phyloP scores from a whole-genome alignment of 2,329 filamentous ascomycete genomes.

The Coniosporium tulheliwenetii region DNA sequence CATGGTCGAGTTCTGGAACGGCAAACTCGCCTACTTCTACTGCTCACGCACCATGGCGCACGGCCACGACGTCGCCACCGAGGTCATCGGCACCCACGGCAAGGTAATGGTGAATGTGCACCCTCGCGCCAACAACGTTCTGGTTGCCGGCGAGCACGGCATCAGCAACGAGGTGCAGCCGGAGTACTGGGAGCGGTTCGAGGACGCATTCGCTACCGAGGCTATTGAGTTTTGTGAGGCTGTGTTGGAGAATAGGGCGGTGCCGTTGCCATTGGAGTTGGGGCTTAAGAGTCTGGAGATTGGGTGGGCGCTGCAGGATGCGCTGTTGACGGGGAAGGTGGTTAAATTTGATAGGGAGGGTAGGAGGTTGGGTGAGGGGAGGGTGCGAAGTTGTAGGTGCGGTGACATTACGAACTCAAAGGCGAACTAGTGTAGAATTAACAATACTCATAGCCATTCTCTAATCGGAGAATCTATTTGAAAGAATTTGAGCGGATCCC shows the following conservation, averaged over 20 bases:
- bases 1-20: slow-evolving; percentile 27
- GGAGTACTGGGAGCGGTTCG: slow-evolving; percentile 24
- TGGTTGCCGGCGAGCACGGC: slow-evolving; percentile 15
- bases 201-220: slow-evolving; percentile 23
- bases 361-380: slow-evolving; percentile 4
- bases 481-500: too few relatives aligned
- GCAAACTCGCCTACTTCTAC: slow-evolving; percentile 29
- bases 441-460: too few relatives aligned
- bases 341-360: slow-evolving; percentile 25
- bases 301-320: slow-evolving; percentile 37
- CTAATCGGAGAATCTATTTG: too few relatives aligned
- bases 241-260: slow-evolving; percentile 18
- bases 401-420: too few relatives aligned
- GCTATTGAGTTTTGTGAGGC: slow-evolving; percentile 22
- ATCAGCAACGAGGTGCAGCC: slow-evolving; percentile 20
- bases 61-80: slow-evolving; percentile 27
- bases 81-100: slow-evolving; percentile 25
- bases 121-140: slow-evolving; percentile 15
- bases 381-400: too few relatives aligned
- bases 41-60: slow-evolving; percentile 25
- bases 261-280: slow-evolving; percentile 19
- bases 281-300: slow-evolving; percentile 22
- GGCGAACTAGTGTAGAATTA: too few relatives aligned
- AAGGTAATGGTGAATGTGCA: slow-evolving; percentile 20
- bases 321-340: slow-evolving; percentile 37